A percentile compares a stretch with the other conserved stretches of the same genome.
Evolutionary conservation across 805 yeast genomes (phyloP).

Genomic region (Saccharomycopsis selenospora): DNA sequence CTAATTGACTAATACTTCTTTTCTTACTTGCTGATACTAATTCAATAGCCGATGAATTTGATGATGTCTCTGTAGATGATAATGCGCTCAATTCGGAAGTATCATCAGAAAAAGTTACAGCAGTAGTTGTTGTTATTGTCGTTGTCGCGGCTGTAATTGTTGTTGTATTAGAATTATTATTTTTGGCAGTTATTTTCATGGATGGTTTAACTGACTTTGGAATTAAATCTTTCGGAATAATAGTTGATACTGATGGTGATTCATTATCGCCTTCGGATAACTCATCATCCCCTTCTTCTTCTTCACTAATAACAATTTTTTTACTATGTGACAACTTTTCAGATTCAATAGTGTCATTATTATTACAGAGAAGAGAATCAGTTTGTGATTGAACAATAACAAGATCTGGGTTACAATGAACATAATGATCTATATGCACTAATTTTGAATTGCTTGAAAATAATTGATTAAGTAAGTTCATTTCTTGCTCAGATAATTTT

Average conservation of each 20-base stretch:
- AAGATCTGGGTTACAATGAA: not conserved
- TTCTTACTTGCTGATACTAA: not conserved
- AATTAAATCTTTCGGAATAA: no score
- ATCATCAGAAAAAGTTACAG: not conserved
- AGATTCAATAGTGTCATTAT: not conserved
- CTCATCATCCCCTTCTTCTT: constrained; percentile 24
- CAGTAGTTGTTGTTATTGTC: no score
- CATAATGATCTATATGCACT: not conserved
- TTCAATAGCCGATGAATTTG: not conserved
- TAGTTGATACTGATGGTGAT: no score
- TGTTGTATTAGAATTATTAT: no score
- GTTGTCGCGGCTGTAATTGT: no score
- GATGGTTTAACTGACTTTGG: no score
- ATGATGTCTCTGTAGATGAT: not conserved
- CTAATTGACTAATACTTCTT: no score
- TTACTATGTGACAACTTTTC: no score
- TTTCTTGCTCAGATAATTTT: not conserved
- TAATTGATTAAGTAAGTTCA: not conserved
- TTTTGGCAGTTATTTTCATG: no score
- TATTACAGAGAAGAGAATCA: not conserved
- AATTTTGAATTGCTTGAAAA: constrained; percentile 1
- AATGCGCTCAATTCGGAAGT: not conserved
- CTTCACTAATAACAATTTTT: constrained; percentile 12
- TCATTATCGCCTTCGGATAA: constrained; percentile 21
- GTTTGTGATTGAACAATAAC: not conserved